phyloP scores from a whole-genome alignment of 768 basidiomycete species.

The Kwoniella botswanensis region DNA sequence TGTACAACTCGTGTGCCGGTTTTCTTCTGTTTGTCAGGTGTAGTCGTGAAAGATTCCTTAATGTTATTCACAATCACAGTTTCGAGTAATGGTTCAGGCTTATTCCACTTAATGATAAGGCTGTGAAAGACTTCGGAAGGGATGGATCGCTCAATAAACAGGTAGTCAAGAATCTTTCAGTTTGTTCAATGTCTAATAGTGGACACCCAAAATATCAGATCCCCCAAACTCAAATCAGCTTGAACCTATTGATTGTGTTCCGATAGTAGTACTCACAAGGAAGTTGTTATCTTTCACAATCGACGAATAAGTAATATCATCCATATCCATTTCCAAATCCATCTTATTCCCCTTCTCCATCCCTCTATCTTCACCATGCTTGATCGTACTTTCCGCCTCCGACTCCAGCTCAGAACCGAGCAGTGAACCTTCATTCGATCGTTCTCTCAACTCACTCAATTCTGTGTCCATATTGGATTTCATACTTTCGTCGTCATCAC shows the following conservation, averaged over 20 bases:
- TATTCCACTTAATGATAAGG: too few species aligned
- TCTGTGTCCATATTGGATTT: background rate
- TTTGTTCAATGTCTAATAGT: slow-evolving; percentile 1
- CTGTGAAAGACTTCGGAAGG: too few species aligned
- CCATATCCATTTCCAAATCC: background rate
- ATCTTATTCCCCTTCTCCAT: background rate
- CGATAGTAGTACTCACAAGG: background rate
- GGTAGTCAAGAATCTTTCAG: background rate
- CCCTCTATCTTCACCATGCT: background rate
- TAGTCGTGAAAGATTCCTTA: too few species aligned
- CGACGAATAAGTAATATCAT: background rate
- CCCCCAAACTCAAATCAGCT: background rate
- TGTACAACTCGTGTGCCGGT: too few species aligned
- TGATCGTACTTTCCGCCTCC: background rate
- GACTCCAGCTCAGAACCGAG: background rate
- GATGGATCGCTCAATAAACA: background rate
- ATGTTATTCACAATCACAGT: too few species aligned
- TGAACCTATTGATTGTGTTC: background rate
- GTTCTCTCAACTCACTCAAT: background rate
- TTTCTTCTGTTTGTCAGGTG: too few species aligned
- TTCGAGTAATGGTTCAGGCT: too few species aligned
- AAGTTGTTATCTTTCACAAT: background rate
- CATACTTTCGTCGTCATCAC: background rate
- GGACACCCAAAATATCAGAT: background rate
- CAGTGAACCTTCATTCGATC: background rate